Evolutionary conservation across 169 alveolate species (phyloP).

Genomic region (Toxoplasma gondii): DNA sequence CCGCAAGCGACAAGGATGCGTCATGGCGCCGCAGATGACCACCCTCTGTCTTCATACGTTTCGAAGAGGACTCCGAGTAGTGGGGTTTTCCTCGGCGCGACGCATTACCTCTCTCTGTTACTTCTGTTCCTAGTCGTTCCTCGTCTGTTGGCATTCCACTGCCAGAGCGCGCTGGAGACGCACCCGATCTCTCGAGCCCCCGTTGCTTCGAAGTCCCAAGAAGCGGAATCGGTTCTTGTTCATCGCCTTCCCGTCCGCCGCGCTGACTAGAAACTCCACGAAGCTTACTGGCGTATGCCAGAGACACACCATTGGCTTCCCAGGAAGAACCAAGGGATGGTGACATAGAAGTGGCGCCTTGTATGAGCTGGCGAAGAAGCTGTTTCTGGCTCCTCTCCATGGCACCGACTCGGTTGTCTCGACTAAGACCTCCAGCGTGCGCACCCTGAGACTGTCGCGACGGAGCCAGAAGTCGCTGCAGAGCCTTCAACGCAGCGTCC

Average conservation of each 20-base stretch:
- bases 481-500: slow-evolving; percentile 6
- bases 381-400: not conserved
- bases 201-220: not conserved
- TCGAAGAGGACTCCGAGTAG: not conserved
- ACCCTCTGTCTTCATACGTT: not conserved
- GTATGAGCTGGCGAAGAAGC: not conserved
- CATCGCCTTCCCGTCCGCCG: not conserved
- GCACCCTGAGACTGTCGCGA: not conserved
- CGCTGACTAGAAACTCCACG: not conserved
- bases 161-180: not conserved
- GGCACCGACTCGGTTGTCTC: not conserved
- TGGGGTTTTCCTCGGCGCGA: not conserved
- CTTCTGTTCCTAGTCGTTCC: not conserved
- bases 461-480: not conserved
- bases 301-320: not conserved
- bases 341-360: not conserved
- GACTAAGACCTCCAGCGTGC: not conserved
- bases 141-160: not conserved
- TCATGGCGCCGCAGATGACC: not conserved
- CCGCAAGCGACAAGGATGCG: not conserved
- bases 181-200: not conserved
- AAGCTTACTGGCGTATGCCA: not conserved
- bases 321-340: not conserved
- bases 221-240: not conserved
- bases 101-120: not conserved